phyloP scores from a whole-genome alignment of 768 basidiomycete genomes.

The Naganishia onofrii region DNA sequence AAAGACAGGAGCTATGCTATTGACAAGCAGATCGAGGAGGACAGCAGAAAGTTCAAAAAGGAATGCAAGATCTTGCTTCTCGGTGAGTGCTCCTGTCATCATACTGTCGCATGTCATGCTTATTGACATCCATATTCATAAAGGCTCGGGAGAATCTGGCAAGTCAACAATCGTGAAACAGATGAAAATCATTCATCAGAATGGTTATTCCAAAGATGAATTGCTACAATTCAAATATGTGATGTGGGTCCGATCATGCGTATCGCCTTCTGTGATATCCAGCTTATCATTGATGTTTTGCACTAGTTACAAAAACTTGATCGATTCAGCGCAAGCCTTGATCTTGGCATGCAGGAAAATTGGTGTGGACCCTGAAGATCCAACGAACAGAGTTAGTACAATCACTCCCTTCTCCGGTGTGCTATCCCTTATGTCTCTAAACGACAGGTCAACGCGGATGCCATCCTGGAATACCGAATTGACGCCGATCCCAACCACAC shows the following conservation, averaged over 20 bases:
- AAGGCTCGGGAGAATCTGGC: slow-evolving; percentile 91
- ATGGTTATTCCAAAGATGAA: slow-evolving; percentile 77
- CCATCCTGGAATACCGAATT: slow-evolving; percentile 55
- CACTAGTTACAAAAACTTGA: slow-evolving; percentile 58
- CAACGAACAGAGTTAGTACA: slow-evolving; percentile 59
- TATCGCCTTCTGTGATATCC: not conserved
- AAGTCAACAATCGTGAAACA: slow-evolving; percentile 97
- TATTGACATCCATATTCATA: not conserved
- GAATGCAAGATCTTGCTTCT: slow-evolving; percentile 90
- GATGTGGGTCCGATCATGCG: slow-evolving; percentile 60
- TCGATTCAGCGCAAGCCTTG: slow-evolving; percentile 83
- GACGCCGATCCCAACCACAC: slow-evolving; percentile 49
- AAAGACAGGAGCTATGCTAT: slow-evolving; percentile 57
- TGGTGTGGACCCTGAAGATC: slow-evolving; percentile 69
- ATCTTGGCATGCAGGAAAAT: slow-evolving; percentile 82
- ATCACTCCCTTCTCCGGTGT: slow-evolving; percentile 31
- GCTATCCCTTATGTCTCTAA: slow-evolving; percentile 11
- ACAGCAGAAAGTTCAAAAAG: slow-evolving; percentile 71
- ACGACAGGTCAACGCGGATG: slow-evolving; percentile 50
- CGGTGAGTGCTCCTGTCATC: slow-evolving; percentile 60
- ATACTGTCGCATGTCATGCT: not conserved
- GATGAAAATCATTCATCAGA: slow-evolving; percentile 97
- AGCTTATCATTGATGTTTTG: not conserved
- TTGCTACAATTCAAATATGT: slow-evolving; percentile 71
- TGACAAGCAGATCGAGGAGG: slow-evolving; percentile 81